A percentile compares a stretch with the other conserved stretches of the same genome.
phyloP scores from a whole-genome alignment of 441 rosid genomes.

The Pelargonium citronellum region DNA sequence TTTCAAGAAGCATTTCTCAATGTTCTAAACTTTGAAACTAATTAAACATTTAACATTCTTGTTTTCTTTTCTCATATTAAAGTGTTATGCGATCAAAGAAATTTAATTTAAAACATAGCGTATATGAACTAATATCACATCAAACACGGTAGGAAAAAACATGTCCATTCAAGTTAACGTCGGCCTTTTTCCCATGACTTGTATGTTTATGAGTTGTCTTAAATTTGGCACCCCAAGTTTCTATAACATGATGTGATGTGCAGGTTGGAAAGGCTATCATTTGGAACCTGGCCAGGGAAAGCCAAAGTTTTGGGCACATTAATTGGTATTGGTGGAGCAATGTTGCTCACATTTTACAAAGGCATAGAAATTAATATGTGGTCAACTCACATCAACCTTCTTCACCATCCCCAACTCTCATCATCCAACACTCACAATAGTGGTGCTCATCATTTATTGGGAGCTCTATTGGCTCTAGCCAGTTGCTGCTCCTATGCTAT shows the following conservation, averaged over 20 bases:
- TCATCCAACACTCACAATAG: conserved; percentile 14
- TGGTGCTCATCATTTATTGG: conserved; percentile 19
- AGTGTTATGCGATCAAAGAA: too few species aligned
- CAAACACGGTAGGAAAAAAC: too few species aligned
- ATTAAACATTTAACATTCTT: too few species aligned
- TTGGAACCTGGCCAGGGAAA: conserved; percentile 38
- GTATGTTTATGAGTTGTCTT: not conserved
- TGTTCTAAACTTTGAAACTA: too few species aligned
- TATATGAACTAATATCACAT: too few species aligned
- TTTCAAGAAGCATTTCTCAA: too few species aligned
- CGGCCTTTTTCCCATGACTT: not conserved
- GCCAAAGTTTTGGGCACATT: conserved; percentile 60
- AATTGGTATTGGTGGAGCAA: conserved; percentile 56
- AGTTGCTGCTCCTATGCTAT: conserved; percentile 38
- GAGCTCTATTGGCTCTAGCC: conserved; percentile 35
- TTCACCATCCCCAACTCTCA: conserved; percentile 17
- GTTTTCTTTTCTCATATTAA: too few species aligned
- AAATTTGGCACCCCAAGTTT: not conserved
- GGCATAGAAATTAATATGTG: conserved; percentile 41
- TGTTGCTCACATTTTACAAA: conserved; percentile 53
- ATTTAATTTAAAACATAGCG: too few species aligned
- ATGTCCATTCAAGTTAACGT: not conserved
- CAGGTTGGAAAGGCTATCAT: conserved; percentile 48
- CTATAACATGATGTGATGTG: not conserved
- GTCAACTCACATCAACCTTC: conserved; percentile 39